Evolutionary conservation across 2,329 filamentous ascomycete genomes (phyloP), one percentile per base, ranked within the genome.

Genomic region (Reticulascus tulasneorum): DNA sequence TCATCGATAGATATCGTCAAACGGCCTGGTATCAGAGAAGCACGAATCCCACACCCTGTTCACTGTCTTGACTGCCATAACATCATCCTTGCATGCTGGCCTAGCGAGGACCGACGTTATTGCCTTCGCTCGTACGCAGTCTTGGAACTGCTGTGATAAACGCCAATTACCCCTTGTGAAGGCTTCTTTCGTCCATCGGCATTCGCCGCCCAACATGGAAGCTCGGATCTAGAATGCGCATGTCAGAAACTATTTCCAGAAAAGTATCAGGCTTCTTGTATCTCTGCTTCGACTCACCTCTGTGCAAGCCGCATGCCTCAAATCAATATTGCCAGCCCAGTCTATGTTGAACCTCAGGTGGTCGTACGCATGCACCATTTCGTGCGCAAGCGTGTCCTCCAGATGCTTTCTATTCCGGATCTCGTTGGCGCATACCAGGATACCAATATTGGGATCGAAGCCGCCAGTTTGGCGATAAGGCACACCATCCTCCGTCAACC

Each of bases 41-140:
- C 93, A 98, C 52, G 89, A 96, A 49, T 95, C 90, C 88, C 91
- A 98, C n/a, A 98, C 93, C 62, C 94, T 84, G 62, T 97, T 93
- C 39, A 98, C 88, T 18, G 94, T 82, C 64, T 85, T 87, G 33
- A 79, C 77, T 5, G 93, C 93, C 49, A 97, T 86, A 11, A 82
- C 80, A 51, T 94, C 82, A 60, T 94, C 86, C 59, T 86, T 86
- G 56, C 90, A 93, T 29, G 75, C 73, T 12, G 89, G 88, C 43
- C 93, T 73, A 22, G 77, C 81, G 67, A 80, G 76, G 50, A 98
- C 79, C 16, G 86, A 94, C 48, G 85, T 66, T 22, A 88, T 80
- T 9, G 93, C 93, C 49, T 93, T 73, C 54, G 78, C 69, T 42
- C 89, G 75, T 34, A 98, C 91, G 62, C 93, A 98, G 52, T 90